Base-by-base conservation (phyloP, 148 eudicot genomes). In the Nepenthes mirabilis region DNA sequence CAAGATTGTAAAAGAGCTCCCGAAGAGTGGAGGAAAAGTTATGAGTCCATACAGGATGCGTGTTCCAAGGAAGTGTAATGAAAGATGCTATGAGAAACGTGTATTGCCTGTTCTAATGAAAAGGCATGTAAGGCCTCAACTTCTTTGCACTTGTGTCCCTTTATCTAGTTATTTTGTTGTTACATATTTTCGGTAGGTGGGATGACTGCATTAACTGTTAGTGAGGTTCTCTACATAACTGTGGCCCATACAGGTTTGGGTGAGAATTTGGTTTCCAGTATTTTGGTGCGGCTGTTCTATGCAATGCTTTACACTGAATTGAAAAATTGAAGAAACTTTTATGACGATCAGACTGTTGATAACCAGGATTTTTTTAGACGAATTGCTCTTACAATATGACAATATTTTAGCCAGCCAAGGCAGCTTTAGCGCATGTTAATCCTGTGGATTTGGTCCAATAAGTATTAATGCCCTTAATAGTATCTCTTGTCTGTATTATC, bases 51-150 rank as follows among this genome's bases (percentile, higher is more conserved):
- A 87, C 52, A 80, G 73, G 61, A 89, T 82, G 88, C 95, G 91
- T 61, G 89, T 93, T 64, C 99, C 96, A n/a, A 80, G 99, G 72
- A 93, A 93, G 72, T 93, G 99, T 70, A 88, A 74, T 60, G 84
- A 79, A 14, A 79, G 68, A 57, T 88, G 96, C 78, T 88, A 93
- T 72, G 74, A 69, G 60, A 88, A 57, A 66, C 85, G 89, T 52
- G 88, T 93, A 34, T 47, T 82, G 61, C 96, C 96, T 59, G 82
- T 80, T 47, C 74, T 93, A 51, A 51, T 73, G 60, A 93, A 84
- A 75, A 93, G 90, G 80, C 89, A 76, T 77, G 99, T 93, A 83
- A 86, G 96, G 80, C 73, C 55, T 68, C 61, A 5, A 34, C 10
- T 58, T 43, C 35, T 51, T 23, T 52, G 52, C 37, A 9, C 34